Conservation (phyloP, 2,329 filamentous ascomycete species). For the Talaromyces amestolkiae region DNA sequence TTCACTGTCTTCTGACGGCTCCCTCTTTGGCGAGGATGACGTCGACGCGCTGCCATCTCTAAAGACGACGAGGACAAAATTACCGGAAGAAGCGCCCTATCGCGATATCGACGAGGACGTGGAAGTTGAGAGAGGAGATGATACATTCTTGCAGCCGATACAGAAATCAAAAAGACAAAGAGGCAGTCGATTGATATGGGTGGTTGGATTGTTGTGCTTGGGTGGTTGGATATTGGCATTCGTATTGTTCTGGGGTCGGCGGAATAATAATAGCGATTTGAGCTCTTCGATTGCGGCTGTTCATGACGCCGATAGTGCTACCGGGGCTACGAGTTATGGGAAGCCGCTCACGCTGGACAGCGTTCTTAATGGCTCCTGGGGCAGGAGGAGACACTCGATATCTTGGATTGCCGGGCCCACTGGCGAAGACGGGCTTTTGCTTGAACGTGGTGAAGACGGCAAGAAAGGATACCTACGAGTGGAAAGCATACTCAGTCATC, state of each 20-base stretch:
- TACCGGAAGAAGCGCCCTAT: slow-evolving; percentile 28
- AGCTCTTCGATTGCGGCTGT: slow-evolving; percentile 27
- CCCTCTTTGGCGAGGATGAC: slow-evolving; percentile 1
- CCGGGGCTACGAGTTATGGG: slow-evolving; percentile 36
- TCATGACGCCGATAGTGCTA: slow-evolving; percentile 31
- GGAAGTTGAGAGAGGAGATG: slow-evolving; percentile 27
- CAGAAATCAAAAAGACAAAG: slow-evolving; percentile 31
- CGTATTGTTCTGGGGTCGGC: slow-evolving; percentile 41
- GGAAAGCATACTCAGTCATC: slow-evolving; percentile 71
- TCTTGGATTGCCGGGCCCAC: slow-evolving; percentile 49
- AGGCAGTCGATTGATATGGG: slow-evolving; percentile 41
- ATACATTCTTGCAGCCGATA: slow-evolving; percentile 25
- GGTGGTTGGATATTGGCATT: slow-evolving; percentile 48
- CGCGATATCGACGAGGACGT: slow-evolving; percentile 37
- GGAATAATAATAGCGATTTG: slow-evolving; percentile 33
- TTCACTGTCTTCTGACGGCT: slow-evolving; percentile 1
- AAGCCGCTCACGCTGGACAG: slow-evolving; percentile 45
- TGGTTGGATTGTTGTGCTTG: slow-evolving; percentile 40
- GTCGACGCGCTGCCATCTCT: slow-evolving; percentile 21
- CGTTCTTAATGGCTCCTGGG: slow-evolving; percentile 41
- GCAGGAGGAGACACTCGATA: slow-evolving; percentile 39
- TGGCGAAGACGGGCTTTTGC: slow-evolving; percentile 71
- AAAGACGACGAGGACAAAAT: slow-evolving; percentile 9
- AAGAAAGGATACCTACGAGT: slow-evolving; percentile 77
- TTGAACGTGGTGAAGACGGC: slow-evolving; percentile 62